These are phyloP conservation scores for Penicillium manginii DNA, from an alignment of 495 filamentous ascomycete genomes.

Conservation along the genomic window DNA sequence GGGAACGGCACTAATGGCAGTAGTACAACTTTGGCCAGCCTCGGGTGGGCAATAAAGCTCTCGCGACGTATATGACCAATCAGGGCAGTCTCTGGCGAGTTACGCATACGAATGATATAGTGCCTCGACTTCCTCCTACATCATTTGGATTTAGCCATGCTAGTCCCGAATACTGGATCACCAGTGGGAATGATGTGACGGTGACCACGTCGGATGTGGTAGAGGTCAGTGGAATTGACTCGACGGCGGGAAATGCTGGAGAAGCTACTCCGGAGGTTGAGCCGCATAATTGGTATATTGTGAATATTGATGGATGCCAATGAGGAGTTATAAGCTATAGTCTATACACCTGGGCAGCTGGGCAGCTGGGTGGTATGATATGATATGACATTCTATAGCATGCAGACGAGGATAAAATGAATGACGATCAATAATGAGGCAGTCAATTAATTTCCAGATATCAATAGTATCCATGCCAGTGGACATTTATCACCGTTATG, in stretches of 20 bases:
- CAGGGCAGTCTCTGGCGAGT: constrained; percentile 61
- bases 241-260: constrained; percentile 45
- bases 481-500: too few species aligned
- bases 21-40: constrained; percentile 72
- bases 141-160: constrained; percentile 61
- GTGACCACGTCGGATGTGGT: constrained; percentile 48
- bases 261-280: constrained; percentile 2
- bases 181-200: constrained; percentile 37
- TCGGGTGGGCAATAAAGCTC: constrained; percentile 62
- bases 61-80: constrained; percentile 58
- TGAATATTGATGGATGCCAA: constrained; percentile 24
- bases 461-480: too few species aligned
- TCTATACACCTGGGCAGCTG: background rate
- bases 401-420: too few species aligned
- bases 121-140: constrained; percentile 65
- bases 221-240: constrained; percentile 37
- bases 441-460: too few species aligned
- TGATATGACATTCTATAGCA: background rate
- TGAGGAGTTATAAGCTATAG: constrained; percentile 2
- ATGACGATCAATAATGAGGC: too few species aligned
- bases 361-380: background rate
- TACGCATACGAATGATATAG: constrained; percentile 69
- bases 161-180: constrained; percentile 71
- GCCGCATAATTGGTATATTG: constrained; percentile 31
- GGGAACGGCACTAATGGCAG: background rate